Evolutionary conservation across 2,329 filamentous ascomycete species (phyloP).

Genomic region (Onygenales sp.): DNA sequence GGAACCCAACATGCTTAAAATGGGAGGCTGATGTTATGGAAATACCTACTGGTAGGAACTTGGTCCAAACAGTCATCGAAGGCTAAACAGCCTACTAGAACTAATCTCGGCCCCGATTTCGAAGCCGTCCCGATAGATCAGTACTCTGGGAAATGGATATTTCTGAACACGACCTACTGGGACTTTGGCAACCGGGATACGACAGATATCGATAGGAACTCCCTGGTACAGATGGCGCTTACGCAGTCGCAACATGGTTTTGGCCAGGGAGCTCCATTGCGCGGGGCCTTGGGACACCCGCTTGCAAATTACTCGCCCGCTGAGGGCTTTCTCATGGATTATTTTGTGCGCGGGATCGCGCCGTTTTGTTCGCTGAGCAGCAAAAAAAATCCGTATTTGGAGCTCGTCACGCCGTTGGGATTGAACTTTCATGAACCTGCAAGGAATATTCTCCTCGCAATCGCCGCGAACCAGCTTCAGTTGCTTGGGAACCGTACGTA

Average conservation of each 20-base stretch:
- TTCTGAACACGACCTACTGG: conserved; percentile 16
- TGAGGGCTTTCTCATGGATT: conserved; percentile 17
- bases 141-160: conserved; percentile 16
- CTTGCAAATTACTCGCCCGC: conserved; percentile 7
- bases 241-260: background rate
- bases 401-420: conserved; percentile 16
- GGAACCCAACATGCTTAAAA: too few relatives aligned
- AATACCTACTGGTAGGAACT: background rate
- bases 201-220: background rate
- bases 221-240: background rate
- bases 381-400: conserved; percentile 21
- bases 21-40: too few relatives aligned
- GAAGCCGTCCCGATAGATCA: conserved; percentile 4
- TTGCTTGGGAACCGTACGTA: conserved; percentile 18
- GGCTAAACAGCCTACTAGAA: background rate
- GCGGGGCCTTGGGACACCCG: conserved; percentile 8
- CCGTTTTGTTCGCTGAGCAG: conserved; percentile 22
- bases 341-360: conserved; percentile 21
- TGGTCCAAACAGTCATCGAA: conserved; percentile 3
- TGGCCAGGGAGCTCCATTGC: background rate
- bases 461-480: conserved; percentile 20
- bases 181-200: conserved; percentile 12
- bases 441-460: conserved; percentile 18
- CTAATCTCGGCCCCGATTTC: conserved; percentile 1
- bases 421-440: conserved; percentile 13